phyloP scores from a whole-genome alignment of 2,329 filamentous ascomycete species.

The Botrytis cinerea region DNA sequence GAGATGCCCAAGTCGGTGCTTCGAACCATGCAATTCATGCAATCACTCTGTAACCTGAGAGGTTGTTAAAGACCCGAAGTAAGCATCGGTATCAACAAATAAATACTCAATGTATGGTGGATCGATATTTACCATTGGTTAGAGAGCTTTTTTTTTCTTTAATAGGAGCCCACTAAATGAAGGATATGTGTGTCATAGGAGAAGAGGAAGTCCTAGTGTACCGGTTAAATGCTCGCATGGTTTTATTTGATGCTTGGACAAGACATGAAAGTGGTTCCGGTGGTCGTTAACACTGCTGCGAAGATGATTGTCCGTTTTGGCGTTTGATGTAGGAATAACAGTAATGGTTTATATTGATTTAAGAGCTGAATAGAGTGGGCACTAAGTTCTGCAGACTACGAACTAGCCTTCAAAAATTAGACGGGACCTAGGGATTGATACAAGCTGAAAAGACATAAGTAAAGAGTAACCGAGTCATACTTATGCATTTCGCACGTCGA shows the following conservation, averaged over 20 bases:
- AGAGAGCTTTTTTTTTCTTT: no score
- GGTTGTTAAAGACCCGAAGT: no score
- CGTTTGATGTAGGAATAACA: slow-evolving; percentile 15
- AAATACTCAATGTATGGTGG: no score
- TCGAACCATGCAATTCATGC: no score
- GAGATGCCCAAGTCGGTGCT: no score
- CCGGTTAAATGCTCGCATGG: background rate
- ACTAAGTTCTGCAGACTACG: background rate
- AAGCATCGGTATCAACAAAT: no score
- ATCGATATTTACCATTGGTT: no score
- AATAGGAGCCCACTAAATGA: background rate
- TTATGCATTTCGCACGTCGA: no score
- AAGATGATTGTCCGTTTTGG: slow-evolving; percentile 24
- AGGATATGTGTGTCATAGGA: background rate
- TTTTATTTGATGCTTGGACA: slow-evolving; percentile 23
- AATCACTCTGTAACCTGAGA: no score
- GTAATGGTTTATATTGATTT: background rate
- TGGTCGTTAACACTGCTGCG: slow-evolving; percentile 18
- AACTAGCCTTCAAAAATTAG: background rate
- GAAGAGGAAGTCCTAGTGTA: background rate
- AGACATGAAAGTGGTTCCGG: slow-evolving; percentile 26
- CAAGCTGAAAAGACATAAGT: slow-evolving; percentile 16
- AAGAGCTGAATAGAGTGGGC: background rate
- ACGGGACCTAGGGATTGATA: no score
- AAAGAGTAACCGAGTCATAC: slow-evolving; percentile 21